Base-by-base conservation (phyloP, 306 rosid species). In the Pyrus betulifolia region DNA sequence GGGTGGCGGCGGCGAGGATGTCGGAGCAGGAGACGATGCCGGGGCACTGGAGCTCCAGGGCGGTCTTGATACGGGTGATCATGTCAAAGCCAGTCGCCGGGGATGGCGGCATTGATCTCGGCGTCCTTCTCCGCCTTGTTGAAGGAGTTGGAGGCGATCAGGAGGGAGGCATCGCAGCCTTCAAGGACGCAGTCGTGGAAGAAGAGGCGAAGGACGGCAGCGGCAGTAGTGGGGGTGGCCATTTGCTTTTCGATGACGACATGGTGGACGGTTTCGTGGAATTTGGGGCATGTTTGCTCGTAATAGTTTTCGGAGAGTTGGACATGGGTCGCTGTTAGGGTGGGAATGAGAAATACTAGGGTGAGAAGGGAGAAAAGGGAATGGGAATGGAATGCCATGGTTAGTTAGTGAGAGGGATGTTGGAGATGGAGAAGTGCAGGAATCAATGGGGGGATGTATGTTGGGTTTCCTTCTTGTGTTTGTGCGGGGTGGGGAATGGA, bases 71-170 rank as follows among this genome's bases (percentile, higher is more conserved):
- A 1, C 84, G 76, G 0, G 61, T 6, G 46, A 89, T n/a, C 3
- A 78, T 66, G 44, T 87, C 91, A 66, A 89, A 89, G 51, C 83
- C 86, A n/a, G 30, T 89, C 86, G 0, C 85, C 88, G 67, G 93
- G 88, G 71, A 90, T 88, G 69, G 89, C 84, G 71, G 74, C 81
- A 82, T 88, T 90, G 84, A 80, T 84, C 74, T 90, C 87, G 69
- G 81, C 61, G 84, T 88, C 91, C 31, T 88, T 90, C 58, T 90
- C 91, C 14, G 90, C 89, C 1, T 23, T 69, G 82, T 74, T 74
- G 90, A 87, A 87, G 25, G 90, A 2, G 6, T 84, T 84, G 71
- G 88, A 76, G 79, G 83, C 18, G 69, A 86, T 27, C 12, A 88
- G 79, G 64, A 88, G 8, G 35, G 92, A 88, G 69, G 87, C 92